phyloP scores from a whole-genome alignment of 805 yeast species.

The Cyberlindnera meyerae region DNA sequence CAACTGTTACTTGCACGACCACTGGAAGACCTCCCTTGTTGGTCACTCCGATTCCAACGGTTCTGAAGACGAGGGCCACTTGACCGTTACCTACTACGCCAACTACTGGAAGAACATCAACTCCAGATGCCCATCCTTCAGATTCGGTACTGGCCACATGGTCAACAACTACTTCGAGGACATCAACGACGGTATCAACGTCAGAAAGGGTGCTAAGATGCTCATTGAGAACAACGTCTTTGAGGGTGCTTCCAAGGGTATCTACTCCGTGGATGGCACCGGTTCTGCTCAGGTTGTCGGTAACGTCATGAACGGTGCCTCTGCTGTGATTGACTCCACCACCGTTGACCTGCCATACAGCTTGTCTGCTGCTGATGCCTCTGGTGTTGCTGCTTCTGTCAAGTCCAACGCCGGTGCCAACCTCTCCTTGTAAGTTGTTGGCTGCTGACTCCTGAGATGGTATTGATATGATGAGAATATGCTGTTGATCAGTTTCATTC shows the following conservation, averaged over 20 bases:
- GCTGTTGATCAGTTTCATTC: too few relatives aligned
- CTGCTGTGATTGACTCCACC: slow-evolving; percentile 1
- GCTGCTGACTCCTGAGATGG: too few relatives aligned
- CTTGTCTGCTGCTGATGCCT: neutral
- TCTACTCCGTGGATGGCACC: neutral
- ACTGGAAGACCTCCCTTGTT: too few relatives aligned
- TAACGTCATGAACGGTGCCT: neutral
- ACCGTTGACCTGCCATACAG: neutral
- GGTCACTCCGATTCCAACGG: slow-evolving; percentile 5
- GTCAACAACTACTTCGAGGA: slow-evolving; percentile 1
- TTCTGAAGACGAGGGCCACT: slow-evolving; percentile 1
- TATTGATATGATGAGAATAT: too few relatives aligned
- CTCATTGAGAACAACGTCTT: slow-evolving; percentile 3
- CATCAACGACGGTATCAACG: slow-evolving; percentile 1
- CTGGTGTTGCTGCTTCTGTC: neutral
- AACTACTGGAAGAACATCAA: slow-evolving; percentile 2
- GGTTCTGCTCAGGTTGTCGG: slow-evolving; percentile 1
- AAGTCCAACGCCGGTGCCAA: slow-evolving; percentile 3
- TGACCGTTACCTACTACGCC: slow-evolving; percentile 1
- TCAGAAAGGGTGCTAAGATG: slow-evolving; percentile 1
- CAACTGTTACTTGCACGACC: slow-evolving; percentile 1
- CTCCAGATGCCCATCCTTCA: slow-evolving; percentile 4
- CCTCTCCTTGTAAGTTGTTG: neutral
- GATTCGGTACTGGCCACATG: slow-evolving; percentile 3
- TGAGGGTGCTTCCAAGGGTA: neutral